phyloP scores from a whole-genome alignment of 805 yeast genomes.

The Wickerhamomyces strasburgensis region DNA sequence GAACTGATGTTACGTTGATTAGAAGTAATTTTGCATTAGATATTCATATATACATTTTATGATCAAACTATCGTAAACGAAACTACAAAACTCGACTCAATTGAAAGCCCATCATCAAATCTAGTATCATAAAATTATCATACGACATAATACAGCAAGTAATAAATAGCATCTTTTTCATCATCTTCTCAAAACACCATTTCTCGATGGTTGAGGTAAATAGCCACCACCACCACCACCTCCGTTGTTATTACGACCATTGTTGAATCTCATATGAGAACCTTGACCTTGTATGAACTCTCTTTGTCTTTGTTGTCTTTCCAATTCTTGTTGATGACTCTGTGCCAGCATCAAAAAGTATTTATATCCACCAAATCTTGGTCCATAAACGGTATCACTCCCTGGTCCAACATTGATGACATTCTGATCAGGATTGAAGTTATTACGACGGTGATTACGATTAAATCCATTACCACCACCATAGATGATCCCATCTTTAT shows the following conservation, averaged over 20 bases:
- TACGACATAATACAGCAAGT: too few species aligned
- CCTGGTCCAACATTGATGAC: slow-evolving; percentile 43
- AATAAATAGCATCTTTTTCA: too few species aligned
- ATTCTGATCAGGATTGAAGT: slow-evolving; percentile 32
- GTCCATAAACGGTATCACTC: slow-evolving; percentile 39
- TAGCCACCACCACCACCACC: neutral
- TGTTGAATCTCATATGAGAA: slow-evolving; percentile 3
- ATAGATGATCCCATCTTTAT: slow-evolving; percentile 54
- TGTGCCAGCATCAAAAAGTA: slow-evolving; percentile 31
- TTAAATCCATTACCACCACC: slow-evolving; percentile 33
- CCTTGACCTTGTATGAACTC: slow-evolving; percentile 11
- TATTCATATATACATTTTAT: too few species aligned
- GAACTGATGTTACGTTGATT: neutral
- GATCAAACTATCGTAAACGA: too few species aligned
- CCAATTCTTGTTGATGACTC: slow-evolving; percentile 14
- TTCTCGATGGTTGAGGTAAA: slow-evolving; percentile 22
- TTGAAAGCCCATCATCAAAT: too few species aligned
- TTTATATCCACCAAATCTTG: slow-evolving; percentile 48
- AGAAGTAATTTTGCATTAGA: neutral
- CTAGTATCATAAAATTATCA: too few species aligned
- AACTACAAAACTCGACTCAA: too few species aligned
- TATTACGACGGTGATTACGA: slow-evolving; percentile 21
- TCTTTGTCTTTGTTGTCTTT: slow-evolving; percentile 14
- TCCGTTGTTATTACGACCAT: slow-evolving; percentile 1
- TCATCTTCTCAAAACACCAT: slow-evolving; percentile 22